Conservation (phyloP, 1,139 yeast species). For the Suhomyces chickasaworum region DNA sequence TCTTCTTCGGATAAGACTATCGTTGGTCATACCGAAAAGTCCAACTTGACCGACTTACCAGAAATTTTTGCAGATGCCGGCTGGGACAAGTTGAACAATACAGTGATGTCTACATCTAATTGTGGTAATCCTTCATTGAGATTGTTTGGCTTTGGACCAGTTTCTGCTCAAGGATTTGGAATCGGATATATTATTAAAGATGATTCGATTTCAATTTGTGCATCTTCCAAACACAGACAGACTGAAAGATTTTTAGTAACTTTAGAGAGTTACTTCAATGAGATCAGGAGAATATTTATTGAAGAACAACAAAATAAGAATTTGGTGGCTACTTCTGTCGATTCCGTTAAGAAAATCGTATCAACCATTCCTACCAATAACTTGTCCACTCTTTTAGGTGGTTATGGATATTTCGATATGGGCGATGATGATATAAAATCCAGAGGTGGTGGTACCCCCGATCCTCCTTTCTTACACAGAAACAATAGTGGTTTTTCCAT, state of each 20-base stretch:
- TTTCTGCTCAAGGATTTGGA: constrained; percentile 87
- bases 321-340: constrained; percentile 7
- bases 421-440: constrained; percentile 72
- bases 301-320: constrained; percentile 33
- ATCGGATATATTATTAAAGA: constrained; percentile 87
- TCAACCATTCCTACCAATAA: constrained; percentile 9
- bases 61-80: constrained; percentile 76
- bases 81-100: constrained; percentile 59
- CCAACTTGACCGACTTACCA: constrained; percentile 32
- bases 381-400: constrained; percentile 63
- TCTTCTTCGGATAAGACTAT: constrained; percentile 25
- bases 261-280: constrained; percentile 65
- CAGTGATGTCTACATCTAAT: constrained; percentile 43
- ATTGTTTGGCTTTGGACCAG: constrained; percentile 92
- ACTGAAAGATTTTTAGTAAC: constrained; percentile 80
- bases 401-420: constrained; percentile 77
- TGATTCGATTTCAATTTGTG: constrained; percentile 82
- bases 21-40: constrained; percentile 15
- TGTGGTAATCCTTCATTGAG: constrained; percentile 85
- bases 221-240: constrained; percentile 88
- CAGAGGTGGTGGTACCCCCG: constrained; percentile 72
- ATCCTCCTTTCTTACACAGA: constrained; percentile 55
- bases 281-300: constrained; percentile 58
- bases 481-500: constrained; percentile 50
- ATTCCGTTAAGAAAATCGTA: constrained; percentile 1